These are phyloP conservation scores for Nigrospora oryzae DNA, from an alignment of 2,329 filamentous ascomycete species.

Conservation along the genomic window DNA sequence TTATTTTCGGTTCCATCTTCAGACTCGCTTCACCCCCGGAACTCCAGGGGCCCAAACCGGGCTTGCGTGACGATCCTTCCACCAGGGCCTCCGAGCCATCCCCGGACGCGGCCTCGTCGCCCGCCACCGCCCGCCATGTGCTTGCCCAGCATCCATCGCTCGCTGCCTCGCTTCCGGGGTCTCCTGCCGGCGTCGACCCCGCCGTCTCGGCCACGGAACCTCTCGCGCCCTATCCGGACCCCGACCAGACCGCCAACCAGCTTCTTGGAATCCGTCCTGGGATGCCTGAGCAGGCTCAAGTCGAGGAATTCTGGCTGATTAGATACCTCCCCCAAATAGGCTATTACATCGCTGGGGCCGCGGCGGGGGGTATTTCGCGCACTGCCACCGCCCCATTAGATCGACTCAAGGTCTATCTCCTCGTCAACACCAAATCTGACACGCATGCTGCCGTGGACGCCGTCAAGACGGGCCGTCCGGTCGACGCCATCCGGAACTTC, in stretches of 20 bases:
- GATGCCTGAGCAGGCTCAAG: constrained; percentile 25
- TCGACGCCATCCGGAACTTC: constrained; percentile 57
- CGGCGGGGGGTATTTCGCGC: constrained; percentile 89
- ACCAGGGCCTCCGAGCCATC: too few relatives aligned
- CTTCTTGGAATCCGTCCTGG: constrained; percentile 16
- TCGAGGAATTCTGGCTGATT: constrained; percentile 47
- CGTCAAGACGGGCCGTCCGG: constrained; percentile 60
- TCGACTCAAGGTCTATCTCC: constrained; percentile 92
- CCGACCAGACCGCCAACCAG: constrained; percentile 9
- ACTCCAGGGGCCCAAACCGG: constrained; percentile 20
- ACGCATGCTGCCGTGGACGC: constrained; percentile 50
- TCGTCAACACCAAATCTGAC: constrained; percentile 71
- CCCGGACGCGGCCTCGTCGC: not conserved
- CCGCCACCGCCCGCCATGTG: not conserved
- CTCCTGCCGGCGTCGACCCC: too few relatives aligned
- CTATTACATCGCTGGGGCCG: constrained; percentile 93
- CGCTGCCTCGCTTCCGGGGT: too few relatives aligned
- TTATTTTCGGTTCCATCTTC: constrained; percentile 69
- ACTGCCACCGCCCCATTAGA: constrained; percentile 94
- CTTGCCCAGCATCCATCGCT: too few relatives aligned
- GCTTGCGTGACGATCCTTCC: not conserved
- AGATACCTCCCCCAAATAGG: constrained; percentile 77
- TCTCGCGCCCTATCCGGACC: not conserved
- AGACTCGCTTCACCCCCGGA: constrained; percentile 49
- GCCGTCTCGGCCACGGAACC: not conserved